Evolutionary conservation across 2,329 filamentous ascomycete species (phyloP), one percentile per base, ranked within the genome.

Genomic region (Colletotrichum coccodes): DNA sequence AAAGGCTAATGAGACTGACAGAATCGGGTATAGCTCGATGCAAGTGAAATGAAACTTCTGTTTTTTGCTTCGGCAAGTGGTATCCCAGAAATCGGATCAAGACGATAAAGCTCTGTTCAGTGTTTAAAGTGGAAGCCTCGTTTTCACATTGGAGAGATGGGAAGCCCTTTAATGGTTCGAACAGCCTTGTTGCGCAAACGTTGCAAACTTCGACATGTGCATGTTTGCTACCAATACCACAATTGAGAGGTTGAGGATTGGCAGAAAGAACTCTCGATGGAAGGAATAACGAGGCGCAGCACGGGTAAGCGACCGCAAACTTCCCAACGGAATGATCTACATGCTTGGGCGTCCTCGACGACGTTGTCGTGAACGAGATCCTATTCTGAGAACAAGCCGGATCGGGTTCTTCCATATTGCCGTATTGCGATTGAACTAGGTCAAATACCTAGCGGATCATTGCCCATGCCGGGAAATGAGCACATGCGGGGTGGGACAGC

Each of bases 21-120:
- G 54, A 58, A 58, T 46, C 40, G 40, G 38, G 54, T 44, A 58
- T 58, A 46, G 54, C 54, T 58, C 54, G 7, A 42, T 21, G 38
- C 38, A 32, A 18, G 26, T 58, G 23, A 46, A 23, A 58, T 58
- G 38, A 58, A 14, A 30, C 14, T 28, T 21, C 18, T 34, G 2
- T 50, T 32, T 50, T 52, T 12, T 3, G 7, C 49, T 23, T 21
- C 11, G n/a, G 11, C 4, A 34, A 11, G 21, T 30, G 16, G 16
- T 28, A 3, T 6, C 23, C 18, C n/a, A n/a, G n/a, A n/a, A n/a
- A 18, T 30, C 4, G 46, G 26, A 9, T 30, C 6, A 16, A 8
- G 2, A 16, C 7, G 7, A 49, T 3, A 49, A 3, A n/a, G 26
- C 11, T 18, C 14, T 40, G 36, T 7, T 40, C 18, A 9, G 4